These are phyloP conservation scores for Flaveria sonorensis DNA, from an alignment of 129 eudicot genomes.

Conservation along the genomic window DNA sequence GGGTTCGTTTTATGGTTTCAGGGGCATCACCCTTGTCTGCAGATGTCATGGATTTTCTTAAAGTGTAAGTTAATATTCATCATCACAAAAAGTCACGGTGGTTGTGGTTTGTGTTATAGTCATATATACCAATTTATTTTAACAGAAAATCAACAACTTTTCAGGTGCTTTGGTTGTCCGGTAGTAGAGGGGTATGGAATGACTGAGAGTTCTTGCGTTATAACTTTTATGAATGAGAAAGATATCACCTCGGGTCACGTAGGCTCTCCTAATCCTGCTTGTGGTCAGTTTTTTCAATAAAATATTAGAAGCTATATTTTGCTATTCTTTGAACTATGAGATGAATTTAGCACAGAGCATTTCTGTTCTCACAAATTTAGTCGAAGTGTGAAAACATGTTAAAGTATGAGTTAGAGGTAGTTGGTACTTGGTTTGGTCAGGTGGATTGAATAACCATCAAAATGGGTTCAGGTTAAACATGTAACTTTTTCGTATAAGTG, in stretches of 20 bases:
- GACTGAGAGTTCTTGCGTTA: constrained; percentile 78
- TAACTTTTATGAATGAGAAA: constrained; percentile 49
- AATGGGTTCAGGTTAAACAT: too few relatives aligned
- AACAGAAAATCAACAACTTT: constrained; percentile 9
- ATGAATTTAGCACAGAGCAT: not conserved
- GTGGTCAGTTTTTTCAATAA: constrained; percentile 53
- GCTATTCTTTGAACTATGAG: constrained; percentile 15
- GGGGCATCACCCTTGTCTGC: constrained; percentile 90
- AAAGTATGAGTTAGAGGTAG: too few relatives aligned
- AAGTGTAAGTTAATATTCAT: constrained; percentile 57
- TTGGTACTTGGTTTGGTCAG: too few relatives aligned
- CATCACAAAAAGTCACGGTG: not conserved
- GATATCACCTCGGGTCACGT: constrained; percentile 75
- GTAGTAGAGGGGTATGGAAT: constrained; percentile 83
- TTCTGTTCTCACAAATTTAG: too few relatives aligned
- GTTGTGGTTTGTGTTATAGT: not conserved
- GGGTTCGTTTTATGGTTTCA: constrained; percentile 77
- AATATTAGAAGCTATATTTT: not conserved
- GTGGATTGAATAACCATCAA: too few relatives aligned
- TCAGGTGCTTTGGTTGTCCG: constrained; percentile 81
- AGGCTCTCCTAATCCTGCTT: constrained; percentile 71
- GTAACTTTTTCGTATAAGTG: too few relatives aligned
- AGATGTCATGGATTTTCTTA: constrained; percentile 83
- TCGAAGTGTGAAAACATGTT: too few relatives aligned
- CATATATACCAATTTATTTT: not conserved